Conservation (phyloP, 805 yeast genomes). For the Clavispora phyllophila region DNA sequence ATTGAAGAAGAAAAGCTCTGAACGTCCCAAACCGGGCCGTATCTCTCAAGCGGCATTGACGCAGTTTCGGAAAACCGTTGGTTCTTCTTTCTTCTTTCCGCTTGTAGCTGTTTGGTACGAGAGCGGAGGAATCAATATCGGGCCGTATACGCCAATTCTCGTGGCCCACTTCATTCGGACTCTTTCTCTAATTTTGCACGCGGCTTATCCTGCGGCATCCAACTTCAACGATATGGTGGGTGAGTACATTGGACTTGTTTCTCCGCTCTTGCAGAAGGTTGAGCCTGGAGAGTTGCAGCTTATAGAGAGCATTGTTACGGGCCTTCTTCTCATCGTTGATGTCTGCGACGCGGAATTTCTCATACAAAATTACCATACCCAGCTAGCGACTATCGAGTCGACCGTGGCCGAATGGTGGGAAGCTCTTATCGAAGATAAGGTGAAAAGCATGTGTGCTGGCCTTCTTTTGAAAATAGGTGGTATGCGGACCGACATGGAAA, state of each 20-base stretch:
- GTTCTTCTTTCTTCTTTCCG: constrained; percentile 48
- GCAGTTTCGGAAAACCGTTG: constrained; percentile 35
- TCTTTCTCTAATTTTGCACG: constrained; percentile 49
- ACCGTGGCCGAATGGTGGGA: constrained; percentile 32
- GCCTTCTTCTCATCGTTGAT: constrained; percentile 31
- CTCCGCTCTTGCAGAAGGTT: constrained; percentile 18
- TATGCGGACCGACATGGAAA: constrained; percentile 20
- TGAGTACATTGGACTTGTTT: constrained; percentile 42
- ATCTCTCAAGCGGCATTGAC: constrained; percentile 19
- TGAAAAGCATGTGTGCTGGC: constrained; percentile 39
- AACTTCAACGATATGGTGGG: constrained; percentile 52
- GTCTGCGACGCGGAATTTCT: constrained; percentile 25
- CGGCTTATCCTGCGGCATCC: constrained; percentile 51
- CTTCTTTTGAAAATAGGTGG: constrained; percentile 26
- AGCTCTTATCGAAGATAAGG: constrained; percentile 28
- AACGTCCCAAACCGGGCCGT: background rate
- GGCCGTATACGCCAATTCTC: constrained; percentile 50
- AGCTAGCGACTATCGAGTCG: constrained; percentile 15
- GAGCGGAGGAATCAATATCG: constrained; percentile 43
- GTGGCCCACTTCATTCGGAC: constrained; percentile 58
- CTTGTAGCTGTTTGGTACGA: constrained; percentile 49
- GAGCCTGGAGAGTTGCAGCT: constrained; percentile 27
- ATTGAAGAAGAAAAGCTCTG: constrained; percentile 15
- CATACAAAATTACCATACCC: constrained; percentile 16
- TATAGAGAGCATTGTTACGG: constrained; percentile 36